A percentile compares a stretch with the other conserved stretches of the same genome.
These are phyloP conservation scores for Russula brevipes DNA, from an alignment of 768 basidiomycete genomes.

Conservation along the genomic window DNA sequence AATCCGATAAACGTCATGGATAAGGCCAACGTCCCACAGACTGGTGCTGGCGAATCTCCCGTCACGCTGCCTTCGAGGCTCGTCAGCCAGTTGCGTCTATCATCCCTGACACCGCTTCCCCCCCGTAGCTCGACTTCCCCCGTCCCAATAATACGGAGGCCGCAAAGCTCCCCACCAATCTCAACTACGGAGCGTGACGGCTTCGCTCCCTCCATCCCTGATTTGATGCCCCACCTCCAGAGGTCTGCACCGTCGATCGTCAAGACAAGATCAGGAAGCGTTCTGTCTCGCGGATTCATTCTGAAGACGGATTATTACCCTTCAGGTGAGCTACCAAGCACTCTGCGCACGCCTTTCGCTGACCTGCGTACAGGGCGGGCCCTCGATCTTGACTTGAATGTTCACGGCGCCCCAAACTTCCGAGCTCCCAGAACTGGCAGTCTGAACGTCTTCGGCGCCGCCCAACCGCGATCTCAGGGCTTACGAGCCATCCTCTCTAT, in stretches of 20 bases:
- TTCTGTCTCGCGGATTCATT: slow-evolving; percentile 84
- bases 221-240: slow-evolving; percentile 58
- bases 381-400: slow-evolving; percentile 81
- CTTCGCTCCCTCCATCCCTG: slow-evolving; percentile 36
- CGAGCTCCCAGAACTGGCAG: slow-evolving; percentile 71
- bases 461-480: slow-evolving; percentile 91
- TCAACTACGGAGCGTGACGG: slow-evolving; percentile 2
- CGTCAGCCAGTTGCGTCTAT: background rate
- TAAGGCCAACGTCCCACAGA: background rate
- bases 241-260: slow-evolving; percentile 70
- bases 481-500: slow-evolving; percentile 85
- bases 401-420: slow-evolving; percentile 96
- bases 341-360: background rate
- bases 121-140: background rate
- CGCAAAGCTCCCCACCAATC: slow-evolving; percentile 14
- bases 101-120: background rate
- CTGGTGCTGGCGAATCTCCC: background rate
- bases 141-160: slow-evolving; percentile 7
- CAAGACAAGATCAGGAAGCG: slow-evolving; percentile 77
- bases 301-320: slow-evolving; percentile 91
- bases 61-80: background rate
- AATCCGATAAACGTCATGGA: background rate
- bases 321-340: slow-evolving; percentile 40
- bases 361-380: slow-evolving; percentile 58
- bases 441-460: slow-evolving; percentile 91